A percentile compares a stretch with the other conserved stretches of the same genome.
Conservation (phyloP, 2,329 filamentous ascomycete genomes). For the Mariannaea elegans region DNA sequence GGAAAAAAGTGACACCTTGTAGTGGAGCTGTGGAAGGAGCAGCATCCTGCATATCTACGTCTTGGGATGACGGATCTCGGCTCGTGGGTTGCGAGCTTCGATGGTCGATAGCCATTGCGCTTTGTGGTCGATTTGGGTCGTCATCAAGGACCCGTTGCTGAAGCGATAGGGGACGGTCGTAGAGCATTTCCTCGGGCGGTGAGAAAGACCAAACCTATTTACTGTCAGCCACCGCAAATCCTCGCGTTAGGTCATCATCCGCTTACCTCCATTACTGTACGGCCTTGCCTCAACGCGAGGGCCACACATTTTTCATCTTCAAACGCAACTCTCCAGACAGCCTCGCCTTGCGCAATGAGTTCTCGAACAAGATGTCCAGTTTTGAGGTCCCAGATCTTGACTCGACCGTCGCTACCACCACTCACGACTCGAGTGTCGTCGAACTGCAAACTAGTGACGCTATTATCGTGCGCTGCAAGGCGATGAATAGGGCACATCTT, state of each 20-base stretch:
- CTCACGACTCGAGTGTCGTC: slow-evolving; percentile 95
- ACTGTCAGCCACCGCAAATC: slow-evolving; percentile 40
- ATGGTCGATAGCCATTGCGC: slow-evolving; percentile 59
- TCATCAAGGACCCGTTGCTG: slow-evolving; percentile 58
- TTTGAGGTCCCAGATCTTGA: slow-evolving; percentile 98
- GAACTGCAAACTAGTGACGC: slow-evolving; percentile 96
- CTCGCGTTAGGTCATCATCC: background rate
- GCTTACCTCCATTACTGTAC: slow-evolving; percentile 97
- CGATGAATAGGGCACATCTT: slow-evolving; percentile 93
- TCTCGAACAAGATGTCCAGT: slow-evolving; percentile 91
- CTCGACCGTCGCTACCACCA: slow-evolving; percentile 94
- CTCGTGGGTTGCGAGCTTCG: slow-evolving; percentile 45
- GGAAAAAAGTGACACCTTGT: slow-evolving; percentile 60
- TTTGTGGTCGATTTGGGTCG: slow-evolving; percentile 58
- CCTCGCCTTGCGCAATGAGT: slow-evolving; percentile 89
- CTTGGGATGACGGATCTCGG: slow-evolving; percentile 51
- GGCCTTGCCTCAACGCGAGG: slow-evolving; percentile 83
- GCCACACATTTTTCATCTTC: slow-evolving; percentile 98
- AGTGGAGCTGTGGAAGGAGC: slow-evolving; percentile 64
- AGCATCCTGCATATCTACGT: slow-evolving; percentile 66
- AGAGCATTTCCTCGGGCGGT: slow-evolving; percentile 76
- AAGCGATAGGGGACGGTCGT: slow-evolving; percentile 61
- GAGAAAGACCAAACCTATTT: slow-evolving; percentile 92
- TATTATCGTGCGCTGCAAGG: slow-evolving; percentile 96
- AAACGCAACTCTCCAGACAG: slow-evolving; percentile 97